Evolutionary conservation across 2,329 filamentous ascomycete genomes (phyloP), one percentile per base, ranked within the genome.

Genomic region (Aureobasidium sp.): DNA sequence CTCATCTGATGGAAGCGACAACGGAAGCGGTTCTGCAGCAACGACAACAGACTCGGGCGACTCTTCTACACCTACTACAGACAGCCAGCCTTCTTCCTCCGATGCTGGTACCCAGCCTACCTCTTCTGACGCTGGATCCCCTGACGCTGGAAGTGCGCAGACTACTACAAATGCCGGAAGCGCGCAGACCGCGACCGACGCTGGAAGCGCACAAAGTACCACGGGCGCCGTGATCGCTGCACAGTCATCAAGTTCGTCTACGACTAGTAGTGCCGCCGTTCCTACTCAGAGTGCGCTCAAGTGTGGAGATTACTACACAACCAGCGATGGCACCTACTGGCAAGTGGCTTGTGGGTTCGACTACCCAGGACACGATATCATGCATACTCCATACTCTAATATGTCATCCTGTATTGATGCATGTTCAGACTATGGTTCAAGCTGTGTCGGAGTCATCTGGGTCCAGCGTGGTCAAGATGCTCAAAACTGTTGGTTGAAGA

Each of bases 401-500:
- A 29, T 55, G 20, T 41, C 60, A 20, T 55, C 60, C 8, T 55
- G 60, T 39, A 62, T 62, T n/a, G 51, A 62, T 17, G 60, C 50
- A 36, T 59, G 55, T 27, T 41, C 51, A 5, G 51, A 55, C 8
- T 41, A 41, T 6, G 60, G 50, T 17, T 26, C 51, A 12, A 32
- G 34, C 32, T 62, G 60, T 29, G 43, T 24, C 7, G 60, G 50
- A 8, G 50, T 56, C 15, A 48, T 62, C 29, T 62, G 60, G 60
- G 60, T 62, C 7, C 50, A 62, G n/a, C 34, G 50, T n/a, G 60
- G 60, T 26, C 48, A 55, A 13, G 60, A 62, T 24, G 27, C 43
- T 34, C 60, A 62, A 20, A 37, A 62, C 27, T 62, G 60, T 27
- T 62, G 51, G 47, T 50, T 56, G 27, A 62, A 62, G 43, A 48